phyloP scores from a whole-genome alignment of 345 rosid species.

The Excoecaria agallocha region DNA sequence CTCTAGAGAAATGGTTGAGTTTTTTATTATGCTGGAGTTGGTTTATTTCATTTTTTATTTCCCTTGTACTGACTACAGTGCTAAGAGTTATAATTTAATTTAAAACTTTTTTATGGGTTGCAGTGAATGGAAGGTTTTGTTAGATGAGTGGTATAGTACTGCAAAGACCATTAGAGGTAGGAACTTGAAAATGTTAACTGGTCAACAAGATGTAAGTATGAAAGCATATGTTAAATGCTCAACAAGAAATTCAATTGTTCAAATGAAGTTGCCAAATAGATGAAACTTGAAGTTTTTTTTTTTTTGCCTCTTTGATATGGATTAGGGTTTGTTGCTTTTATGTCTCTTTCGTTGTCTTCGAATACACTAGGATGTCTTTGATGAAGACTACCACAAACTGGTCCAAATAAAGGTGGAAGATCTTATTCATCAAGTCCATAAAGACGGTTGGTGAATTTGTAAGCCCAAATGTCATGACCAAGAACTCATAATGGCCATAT shows the following conservation, averaged over 20 bases:
- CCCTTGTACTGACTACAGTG: background rate
- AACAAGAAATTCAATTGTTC: slow-evolving; percentile 57
- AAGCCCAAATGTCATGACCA: no score
- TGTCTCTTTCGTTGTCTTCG: no score
- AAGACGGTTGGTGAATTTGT: no score
- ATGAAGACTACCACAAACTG: no score
- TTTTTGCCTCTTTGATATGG: no score
- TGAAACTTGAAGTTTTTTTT: slow-evolving; percentile 83
- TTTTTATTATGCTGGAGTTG: background rate
- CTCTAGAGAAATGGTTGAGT: background rate
- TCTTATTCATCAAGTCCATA: no score
- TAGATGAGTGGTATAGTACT: slow-evolving; percentile 76
- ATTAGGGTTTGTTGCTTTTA: no score
- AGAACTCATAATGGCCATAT: no score
- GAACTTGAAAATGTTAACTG: background rate
- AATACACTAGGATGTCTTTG: no score
- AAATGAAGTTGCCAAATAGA: slow-evolving; percentile 48
- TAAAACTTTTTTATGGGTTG: slow-evolving; percentile 24
- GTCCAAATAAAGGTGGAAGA: no score
- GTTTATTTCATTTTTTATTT: background rate
- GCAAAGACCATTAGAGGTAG: slow-evolving; percentile 60
- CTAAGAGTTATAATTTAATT: background rate
- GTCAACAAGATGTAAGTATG: slow-evolving; percentile 61
- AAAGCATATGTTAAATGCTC: slow-evolving; percentile 17
- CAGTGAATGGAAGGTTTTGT: slow-evolving; percentile 83